Evolutionary conservation across 495 filamentous ascomycete genomes (phyloP), one percentile per base, ranked within the genome.

Genomic region (Penicillium soppii): DNA sequence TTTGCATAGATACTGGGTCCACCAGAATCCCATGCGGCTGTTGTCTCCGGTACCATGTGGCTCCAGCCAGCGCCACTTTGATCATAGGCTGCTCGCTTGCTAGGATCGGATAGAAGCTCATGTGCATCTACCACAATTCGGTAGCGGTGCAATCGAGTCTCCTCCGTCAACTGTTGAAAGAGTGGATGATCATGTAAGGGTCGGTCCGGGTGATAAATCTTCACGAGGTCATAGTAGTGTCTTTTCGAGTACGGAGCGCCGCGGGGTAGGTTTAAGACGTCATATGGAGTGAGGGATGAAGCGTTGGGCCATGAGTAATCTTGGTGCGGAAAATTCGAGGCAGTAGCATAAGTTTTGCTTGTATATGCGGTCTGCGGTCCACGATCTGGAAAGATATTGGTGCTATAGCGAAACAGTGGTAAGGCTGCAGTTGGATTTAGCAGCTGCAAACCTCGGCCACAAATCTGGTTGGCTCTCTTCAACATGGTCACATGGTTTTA

Each of bases 131-230:
- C 83, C 29, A 97, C 76, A 5, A 97, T 78, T 7, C 85, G 86
- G 66, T 97, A 98, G 36, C 94, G 86, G 56, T 96, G 90, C 27
- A 92, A 74, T 50, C 85, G 82, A 22, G 82, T 74, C 54, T 81
- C 68, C 4, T 73, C 67, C 4, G 82, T 66, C 19, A 82, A 66
- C 47, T 78, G 72, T 48, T 46, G 57, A 19, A 81, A 71, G 13
- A 83, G 59, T 25, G 66, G 72, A 43, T 82, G 75, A 33, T 70
- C 68, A 25, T 80, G 72, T 22, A 67, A 70, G 36, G 80, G 74
- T 19, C 82, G 84, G 70, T 98, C 94, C 0, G 94, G 94, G 59
- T 98, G 94, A 69, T 98, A 98, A 41, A 95, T 73, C 72, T 96
- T 97, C 29, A 95, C 92, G 23, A 98, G 79, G 56, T 95, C 82